A percentile compares a stretch with the other conserved stretches of the same genome.
Conservation (phyloP, 805 yeast genomes). For the Wickerhamiella sergipiensis region DNA sequence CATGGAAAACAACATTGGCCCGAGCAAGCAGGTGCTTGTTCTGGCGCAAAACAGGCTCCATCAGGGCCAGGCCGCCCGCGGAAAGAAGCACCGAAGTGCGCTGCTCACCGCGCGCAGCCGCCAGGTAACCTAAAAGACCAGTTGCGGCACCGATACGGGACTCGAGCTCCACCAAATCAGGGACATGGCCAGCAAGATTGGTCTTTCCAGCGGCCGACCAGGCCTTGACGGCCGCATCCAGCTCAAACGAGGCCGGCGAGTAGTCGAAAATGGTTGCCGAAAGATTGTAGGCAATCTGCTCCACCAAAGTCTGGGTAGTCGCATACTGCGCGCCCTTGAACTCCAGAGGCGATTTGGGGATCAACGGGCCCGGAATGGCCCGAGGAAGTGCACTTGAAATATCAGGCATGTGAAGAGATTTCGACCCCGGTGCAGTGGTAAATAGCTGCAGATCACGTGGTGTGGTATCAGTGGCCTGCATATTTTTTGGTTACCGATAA, state of each 20-base stretch:
- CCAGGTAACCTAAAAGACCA: conserved; percentile 55
- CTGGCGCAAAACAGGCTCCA: conserved; percentile 40
- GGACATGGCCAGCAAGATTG: conserved; percentile 45
- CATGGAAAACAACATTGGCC: conserved; percentile 37
- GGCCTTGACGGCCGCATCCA: conserved; percentile 43
- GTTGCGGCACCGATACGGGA: conserved; percentile 76
- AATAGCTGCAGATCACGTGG: not conserved
- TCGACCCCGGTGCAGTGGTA: not conserved
- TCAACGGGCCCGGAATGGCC: not conserved
- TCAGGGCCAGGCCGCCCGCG: conserved; percentile 50
- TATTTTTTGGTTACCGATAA: not conserved
- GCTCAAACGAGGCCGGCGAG: conserved; percentile 46
- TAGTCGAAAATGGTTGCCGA: conserved; percentile 36
- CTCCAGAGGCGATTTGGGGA: conserved; percentile 1
- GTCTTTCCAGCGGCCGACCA: conserved; percentile 43
- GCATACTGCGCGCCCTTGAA: not conserved
- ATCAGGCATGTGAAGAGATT: conserved; percentile 1
- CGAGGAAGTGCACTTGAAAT: not conserved
- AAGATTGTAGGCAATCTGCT: conserved; percentile 23
- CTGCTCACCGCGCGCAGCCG: not conserved
- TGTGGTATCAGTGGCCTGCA: not conserved
- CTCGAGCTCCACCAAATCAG: conserved; percentile 43
- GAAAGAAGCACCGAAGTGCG: conserved; percentile 42
- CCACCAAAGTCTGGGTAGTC: conserved; percentile 11
- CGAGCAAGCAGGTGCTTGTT: conserved; percentile 3